phyloP scores from a whole-genome alignment of 2,329 filamentous ascomycete species.

The Aspergillus tubingensis region DNA sequence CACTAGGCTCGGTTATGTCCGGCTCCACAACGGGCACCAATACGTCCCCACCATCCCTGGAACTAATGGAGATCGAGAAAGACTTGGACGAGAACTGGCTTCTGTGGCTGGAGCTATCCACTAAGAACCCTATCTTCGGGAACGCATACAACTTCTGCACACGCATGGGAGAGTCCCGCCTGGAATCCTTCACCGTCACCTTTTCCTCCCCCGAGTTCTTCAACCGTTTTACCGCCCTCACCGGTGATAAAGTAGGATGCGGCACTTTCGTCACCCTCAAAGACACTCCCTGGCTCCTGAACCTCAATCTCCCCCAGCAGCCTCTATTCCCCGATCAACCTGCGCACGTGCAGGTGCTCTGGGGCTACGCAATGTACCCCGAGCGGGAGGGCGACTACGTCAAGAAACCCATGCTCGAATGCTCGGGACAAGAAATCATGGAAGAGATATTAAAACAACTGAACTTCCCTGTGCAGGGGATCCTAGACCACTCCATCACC shows the following conservation, averaged over 20 bases:
- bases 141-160: conserved; percentile 47
- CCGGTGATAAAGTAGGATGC: conserved; percentile 36
- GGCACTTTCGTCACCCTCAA: conserved; percentile 41
- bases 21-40: conserved; percentile 40
- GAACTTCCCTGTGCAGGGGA: conserved; percentile 32
- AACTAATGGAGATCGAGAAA: conserved; percentile 26
- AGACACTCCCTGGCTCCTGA: conserved; percentile 47
- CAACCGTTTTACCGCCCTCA: conserved; percentile 25
- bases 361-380: conserved; percentile 46
- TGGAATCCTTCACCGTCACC: conserved; percentile 48
- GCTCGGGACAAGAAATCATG: conserved; percentile 45
- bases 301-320: conserved; percentile 44
- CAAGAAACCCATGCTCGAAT: conserved; percentile 45
- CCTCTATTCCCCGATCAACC: conserved; percentile 46
- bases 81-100: conserved; percentile 45
- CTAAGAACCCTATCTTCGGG: conserved; percentile 39
- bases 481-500: conserved; percentile 31
- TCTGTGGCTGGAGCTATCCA: conserved; percentile 45
- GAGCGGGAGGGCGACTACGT: conserved; percentile 39
- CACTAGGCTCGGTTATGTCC: conserved; percentile 43
- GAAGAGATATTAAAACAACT: conserved; percentile 43
- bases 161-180: conserved; percentile 37
- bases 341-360: conserved; percentile 36
- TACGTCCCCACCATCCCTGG: conserved; percentile 27
- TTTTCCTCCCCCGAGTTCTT: conserved; percentile 37